Conservation (phyloP, 306 rosid species). For the Rosa multiflora region DNA sequence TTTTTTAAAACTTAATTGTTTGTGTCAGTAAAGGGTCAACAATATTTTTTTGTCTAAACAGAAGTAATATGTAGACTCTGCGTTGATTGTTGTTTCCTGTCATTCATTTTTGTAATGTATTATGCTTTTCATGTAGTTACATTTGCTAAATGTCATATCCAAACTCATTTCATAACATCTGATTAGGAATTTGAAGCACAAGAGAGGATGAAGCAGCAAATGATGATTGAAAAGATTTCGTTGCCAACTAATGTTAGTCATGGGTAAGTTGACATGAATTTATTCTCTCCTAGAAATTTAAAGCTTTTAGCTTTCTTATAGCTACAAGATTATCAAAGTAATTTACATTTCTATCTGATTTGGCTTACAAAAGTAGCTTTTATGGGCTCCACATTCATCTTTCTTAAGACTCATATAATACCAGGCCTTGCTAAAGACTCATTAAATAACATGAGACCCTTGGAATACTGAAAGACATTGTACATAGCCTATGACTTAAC, state of each 20-base stretch:
- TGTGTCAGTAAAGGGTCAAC: background rate
- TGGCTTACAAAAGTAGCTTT: background rate
- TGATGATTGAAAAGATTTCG: slow-evolving; percentile 64
- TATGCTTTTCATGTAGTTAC: background rate
- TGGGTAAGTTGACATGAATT: slow-evolving; percentile 56
- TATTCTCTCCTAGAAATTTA: background rate
- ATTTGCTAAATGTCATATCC: background rate
- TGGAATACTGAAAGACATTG: background rate
- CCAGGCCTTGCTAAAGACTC: background rate
- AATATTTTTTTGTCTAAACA: background rate
- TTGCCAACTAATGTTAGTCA: slow-evolving; percentile 72
- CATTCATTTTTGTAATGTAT: slow-evolving; percentile 7
- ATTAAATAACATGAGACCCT: background rate
- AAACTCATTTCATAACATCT: slow-evolving; percentile 22
- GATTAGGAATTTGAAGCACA: slow-evolving; percentile 87
- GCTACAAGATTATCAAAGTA: background rate
- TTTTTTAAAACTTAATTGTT: background rate
- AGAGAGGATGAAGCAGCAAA: slow-evolving; percentile 89
- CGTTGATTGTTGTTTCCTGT: background rate
- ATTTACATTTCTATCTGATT: background rate
- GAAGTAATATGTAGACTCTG: background rate
- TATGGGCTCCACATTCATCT: background rate
- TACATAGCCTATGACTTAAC: background rate
- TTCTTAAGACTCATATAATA: background rate
- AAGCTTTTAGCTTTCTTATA: background rate